These are phyloP conservation scores for Setomelanomma holmii DNA, from an alignment of 2,329 filamentous ascomycete genomes.

Conservation along the genomic window DNA sequence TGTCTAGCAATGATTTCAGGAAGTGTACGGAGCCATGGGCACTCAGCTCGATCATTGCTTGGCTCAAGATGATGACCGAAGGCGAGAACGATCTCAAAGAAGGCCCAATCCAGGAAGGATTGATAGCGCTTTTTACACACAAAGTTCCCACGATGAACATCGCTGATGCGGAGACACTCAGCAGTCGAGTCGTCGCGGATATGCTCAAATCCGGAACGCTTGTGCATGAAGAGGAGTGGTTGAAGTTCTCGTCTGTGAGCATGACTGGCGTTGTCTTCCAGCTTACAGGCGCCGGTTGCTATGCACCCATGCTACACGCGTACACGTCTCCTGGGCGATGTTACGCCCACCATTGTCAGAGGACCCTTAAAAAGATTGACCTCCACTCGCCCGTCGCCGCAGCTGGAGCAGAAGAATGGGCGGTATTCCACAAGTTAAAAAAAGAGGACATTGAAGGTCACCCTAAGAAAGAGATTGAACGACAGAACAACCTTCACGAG, in stretches of 20 bases:
- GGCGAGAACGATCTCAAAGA: slow-evolving; percentile 87
- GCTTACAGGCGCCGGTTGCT: slow-evolving; percentile 88
- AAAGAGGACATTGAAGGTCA: slow-evolving; percentile 76
- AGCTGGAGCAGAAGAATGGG: slow-evolving; percentile 79
- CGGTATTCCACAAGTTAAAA: slow-evolving; percentile 83
- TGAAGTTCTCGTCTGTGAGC: slow-evolving; percentile 82
- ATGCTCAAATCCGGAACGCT: slow-evolving; percentile 83
- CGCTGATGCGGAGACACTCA: slow-evolving; percentile 89
- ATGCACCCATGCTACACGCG: slow-evolving; percentile 80
- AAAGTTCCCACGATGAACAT: slow-evolving; percentile 99
- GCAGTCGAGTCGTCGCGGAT: slow-evolving; percentile 75
- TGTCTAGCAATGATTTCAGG: slow-evolving; percentile 80
- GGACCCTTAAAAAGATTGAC: slow-evolving; percentile 94
- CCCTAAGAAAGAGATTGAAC: slow-evolving; percentile 85
- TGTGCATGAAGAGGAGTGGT: slow-evolving; percentile 93
- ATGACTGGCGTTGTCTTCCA: slow-evolving; percentile 94
- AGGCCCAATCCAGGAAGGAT: slow-evolving; percentile 83
- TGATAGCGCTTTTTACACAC: slow-evolving; percentile 87
- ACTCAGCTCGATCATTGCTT: slow-evolving; percentile 82
- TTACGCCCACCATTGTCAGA: slow-evolving; percentile 92
- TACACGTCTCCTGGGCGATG: slow-evolving; percentile 75
- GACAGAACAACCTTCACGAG: slow-evolving; percentile 94
- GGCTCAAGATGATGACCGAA: slow-evolving; percentile 89
- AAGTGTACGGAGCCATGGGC: slow-evolving; percentile 93
- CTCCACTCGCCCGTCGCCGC: slow-evolving; percentile 74